phyloP scores from a whole-genome alignment of 495 filamentous ascomycete genomes.

The Daldinia decipiens region DNA sequence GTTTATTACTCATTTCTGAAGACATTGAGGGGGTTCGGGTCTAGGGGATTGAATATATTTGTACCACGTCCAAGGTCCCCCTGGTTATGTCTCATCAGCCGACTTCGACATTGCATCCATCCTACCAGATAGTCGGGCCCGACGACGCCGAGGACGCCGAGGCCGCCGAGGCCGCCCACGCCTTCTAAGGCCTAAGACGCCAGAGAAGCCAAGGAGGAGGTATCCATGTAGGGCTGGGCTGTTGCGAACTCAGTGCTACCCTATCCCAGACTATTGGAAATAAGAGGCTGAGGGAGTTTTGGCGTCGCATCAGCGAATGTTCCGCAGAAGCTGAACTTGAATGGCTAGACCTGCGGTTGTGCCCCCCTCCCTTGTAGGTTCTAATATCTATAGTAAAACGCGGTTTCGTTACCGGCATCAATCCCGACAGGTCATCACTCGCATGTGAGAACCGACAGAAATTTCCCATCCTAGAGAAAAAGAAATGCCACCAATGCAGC shows the following conservation, averaged over 20 bases:
- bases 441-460: slow-evolving; percentile 9
- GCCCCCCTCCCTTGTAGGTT: not conserved
- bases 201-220: not conserved
- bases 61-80: slow-evolving; percentile 24
- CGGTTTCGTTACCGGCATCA: slow-evolving; percentile 23
- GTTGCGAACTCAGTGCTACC: slow-evolving; percentile 38
- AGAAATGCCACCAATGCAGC: slow-evolving; percentile 35
- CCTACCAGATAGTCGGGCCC: slow-evolving; percentile 29
- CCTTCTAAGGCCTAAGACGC: slow-evolving; percentile 10
- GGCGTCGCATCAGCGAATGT: slow-evolving; percentile 38
- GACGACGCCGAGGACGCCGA: slow-evolving; percentile 32
- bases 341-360: slow-evolving; percentile 13
- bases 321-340: slow-evolving; percentile 24
- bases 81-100: slow-evolving; percentile 38
- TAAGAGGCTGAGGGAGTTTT: slow-evolving; percentile 28
- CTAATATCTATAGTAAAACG: slow-evolving; percentile 12
- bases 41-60: slow-evolving; percentile 37
- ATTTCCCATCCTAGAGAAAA: not conserved
- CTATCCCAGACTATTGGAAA: slow-evolving; percentile 44
- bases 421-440: slow-evolving; percentile 29
- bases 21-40: slow-evolving; percentile 36
- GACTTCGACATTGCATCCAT: slow-evolving; percentile 32
- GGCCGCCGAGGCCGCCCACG: slow-evolving; percentile 33
- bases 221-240: slow-evolving; percentile 37
- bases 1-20: slow-evolving; percentile 36